Conservation (phyloP, 176 grass and related monocot genomes). For the Oryza australiensis region DNA sequence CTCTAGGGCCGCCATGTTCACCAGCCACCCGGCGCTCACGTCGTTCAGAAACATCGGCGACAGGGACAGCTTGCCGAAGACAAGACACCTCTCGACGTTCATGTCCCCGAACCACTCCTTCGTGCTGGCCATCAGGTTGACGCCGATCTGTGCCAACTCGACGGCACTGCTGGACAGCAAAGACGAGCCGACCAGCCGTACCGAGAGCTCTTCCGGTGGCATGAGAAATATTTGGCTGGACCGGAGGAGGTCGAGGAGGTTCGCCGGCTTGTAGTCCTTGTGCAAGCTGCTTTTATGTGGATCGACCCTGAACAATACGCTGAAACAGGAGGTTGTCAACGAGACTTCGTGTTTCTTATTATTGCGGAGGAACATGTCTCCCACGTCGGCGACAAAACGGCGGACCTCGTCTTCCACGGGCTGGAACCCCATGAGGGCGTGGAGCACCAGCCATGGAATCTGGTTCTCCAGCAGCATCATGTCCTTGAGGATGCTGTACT, state of each 20-base stretch:
- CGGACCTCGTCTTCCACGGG: no score
- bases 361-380: no score
- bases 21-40: background rate
- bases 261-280: no score
- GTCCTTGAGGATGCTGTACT: background rate
- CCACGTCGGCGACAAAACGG: no score
- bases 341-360: no score
- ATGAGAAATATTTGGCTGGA: no score
- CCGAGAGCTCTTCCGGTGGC: no score
- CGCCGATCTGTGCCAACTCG: background rate
- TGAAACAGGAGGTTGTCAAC: no score
- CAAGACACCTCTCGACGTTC: background rate
- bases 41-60: background rate
- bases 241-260: no score
- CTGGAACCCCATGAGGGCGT: background rate
- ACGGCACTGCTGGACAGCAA: background rate
- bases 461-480: slow-evolving; percentile 35
- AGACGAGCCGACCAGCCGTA: no score
- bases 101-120: background rate
- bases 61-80: background rate
- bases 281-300: no score
- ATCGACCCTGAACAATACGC: no score
- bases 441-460: slow-evolving; percentile 21
- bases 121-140: background rate
- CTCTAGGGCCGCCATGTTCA: slow-evolving; percentile 24